phyloP scores from a whole-genome alignment of 371 early-diverging fungal species.

The Coelomomyces lativittatus region DNA sequence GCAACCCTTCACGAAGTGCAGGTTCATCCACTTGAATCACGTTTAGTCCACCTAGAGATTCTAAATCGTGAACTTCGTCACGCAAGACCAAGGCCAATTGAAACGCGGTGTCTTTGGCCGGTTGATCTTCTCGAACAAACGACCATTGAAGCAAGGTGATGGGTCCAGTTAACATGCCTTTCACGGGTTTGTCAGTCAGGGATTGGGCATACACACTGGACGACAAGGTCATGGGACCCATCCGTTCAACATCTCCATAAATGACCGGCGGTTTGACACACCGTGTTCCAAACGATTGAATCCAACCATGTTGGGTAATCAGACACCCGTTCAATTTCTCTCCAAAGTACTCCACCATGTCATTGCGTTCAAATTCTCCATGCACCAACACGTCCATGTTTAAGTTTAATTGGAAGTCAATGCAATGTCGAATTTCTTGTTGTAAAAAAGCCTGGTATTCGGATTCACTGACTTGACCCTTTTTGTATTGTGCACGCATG shows the following conservation, averaged over 20 bases:
- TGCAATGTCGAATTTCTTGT: constrained; percentile 60
- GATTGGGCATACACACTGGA: constrained; percentile 67
- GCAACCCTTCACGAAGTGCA: constrained; percentile 92
- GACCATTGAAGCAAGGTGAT: constrained; percentile 91
- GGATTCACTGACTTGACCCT: constrained; percentile 48
- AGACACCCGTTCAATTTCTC: constrained; percentile 70
- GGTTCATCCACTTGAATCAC: constrained; percentile 95
- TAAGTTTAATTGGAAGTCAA: constrained; percentile 67
- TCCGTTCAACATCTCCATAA: constrained; percentile 79
- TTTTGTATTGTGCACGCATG: constrained; percentile 71
- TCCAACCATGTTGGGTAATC: constrained; percentile 88
- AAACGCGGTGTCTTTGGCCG: constrained; percentile 57
- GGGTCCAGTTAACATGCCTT: constrained; percentile 90
- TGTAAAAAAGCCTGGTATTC: constrained; percentile 70
- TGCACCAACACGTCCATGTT: constrained; percentile 87
- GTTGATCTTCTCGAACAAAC: constrained; percentile 84
- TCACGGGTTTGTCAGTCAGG: constrained; percentile 70
- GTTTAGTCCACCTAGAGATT: constrained; percentile 66
- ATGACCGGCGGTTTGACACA: constrained; percentile 82
- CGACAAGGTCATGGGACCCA: constrained; percentile 74
- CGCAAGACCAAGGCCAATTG: constrained; percentile 89
- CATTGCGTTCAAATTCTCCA: constrained; percentile 89
- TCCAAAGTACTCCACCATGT: constrained; percentile 69
- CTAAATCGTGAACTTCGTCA: constrained; percentile 84
- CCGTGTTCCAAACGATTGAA: constrained; percentile 87